Evolutionary conservation across 2,329 filamentous ascomycete species (phyloP), one percentile per base, ranked within the genome.

Genomic region (Rutstroemia sp.): DNA sequence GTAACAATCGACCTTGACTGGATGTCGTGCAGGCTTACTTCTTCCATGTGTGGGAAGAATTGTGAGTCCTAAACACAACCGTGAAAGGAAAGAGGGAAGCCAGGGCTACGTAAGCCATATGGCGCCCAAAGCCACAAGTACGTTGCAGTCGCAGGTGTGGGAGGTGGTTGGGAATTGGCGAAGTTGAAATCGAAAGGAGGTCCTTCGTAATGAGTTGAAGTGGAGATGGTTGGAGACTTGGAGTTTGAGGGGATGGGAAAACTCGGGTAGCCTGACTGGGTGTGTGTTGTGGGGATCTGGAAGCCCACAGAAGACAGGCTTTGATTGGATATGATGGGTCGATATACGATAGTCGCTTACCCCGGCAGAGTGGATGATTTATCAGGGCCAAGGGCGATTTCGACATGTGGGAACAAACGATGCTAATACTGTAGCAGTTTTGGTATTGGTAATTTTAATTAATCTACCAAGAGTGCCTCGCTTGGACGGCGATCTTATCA

Each of bases 331-430:
- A 25, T 30, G 2, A 54, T 19, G 19, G 47, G 5, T 17, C 5
- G 21, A 48, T 21, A 48, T 54, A 54, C 34, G 44, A 54, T 39
- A 30, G 21, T 19, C 21, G 51, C 45, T 48, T 40, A 17, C 39
- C 9, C 39, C 19, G 51, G 27, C 36, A 17, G 25, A 42, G 36
- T 42, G 38, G 36, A 30, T 7, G 16, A 17, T 25, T 39, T 6
- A 51, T 39, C 21, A 39, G 36, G 48, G 48, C 4, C 25, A 27
- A 27, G 25, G 36, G 16, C n/a, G 16, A 2, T 40, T 23, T 16
- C 48, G 23, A 54, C 44, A 54, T 36, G 21, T 17, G 42, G 45
- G 19, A 21, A 53, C 39, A 48, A 48, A 48, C 30, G 19, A 54
- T 14, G 34, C 39, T 54, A 34, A 19, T n/a, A 40, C 38, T 6